phyloP scores from a whole-genome alignment of 2,329 filamentous ascomycete species.

The Albophoma yamanashiensis region DNA sequence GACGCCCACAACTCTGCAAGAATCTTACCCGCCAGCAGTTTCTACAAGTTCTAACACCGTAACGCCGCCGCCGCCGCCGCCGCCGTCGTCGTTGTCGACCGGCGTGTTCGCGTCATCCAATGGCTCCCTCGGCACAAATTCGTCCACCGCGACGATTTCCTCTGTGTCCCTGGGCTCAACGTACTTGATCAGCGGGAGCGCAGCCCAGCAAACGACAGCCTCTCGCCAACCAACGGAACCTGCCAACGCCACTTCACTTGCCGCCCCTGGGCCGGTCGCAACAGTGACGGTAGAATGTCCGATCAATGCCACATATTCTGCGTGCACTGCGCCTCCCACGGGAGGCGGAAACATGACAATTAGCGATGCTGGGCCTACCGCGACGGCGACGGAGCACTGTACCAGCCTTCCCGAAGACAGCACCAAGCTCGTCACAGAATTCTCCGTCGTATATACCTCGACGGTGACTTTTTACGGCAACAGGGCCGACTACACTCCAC shows the following conservation, averaged over 20 bases:
- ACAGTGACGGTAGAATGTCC: conserved; percentile 3
- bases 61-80: too few species aligned
- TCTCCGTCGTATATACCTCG: conserved; percentile 35
- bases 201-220: background rate
- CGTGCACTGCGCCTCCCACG: background rate
- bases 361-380: background rate
- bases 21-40: background rate
- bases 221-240: background rate
- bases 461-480: conserved; percentile 39
- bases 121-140: background rate
- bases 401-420: conserved; percentile 14
- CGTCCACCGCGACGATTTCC: background rate
- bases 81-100: background rate
- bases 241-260: background rate
- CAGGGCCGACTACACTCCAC: conserved; percentile 33
- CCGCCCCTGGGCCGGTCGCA: background rate
- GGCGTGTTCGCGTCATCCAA: background rate
- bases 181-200: background rate
- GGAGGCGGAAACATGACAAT: background rate
- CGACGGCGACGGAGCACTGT: conserved; percentile 16
- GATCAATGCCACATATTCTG: background rate
- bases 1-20: background rate
- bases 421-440: conserved; percentile 23
- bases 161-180: background rate
- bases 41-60: background rate